Conservation (phyloP, 345 rosid genomes). For the Linum lewisii region DNA sequence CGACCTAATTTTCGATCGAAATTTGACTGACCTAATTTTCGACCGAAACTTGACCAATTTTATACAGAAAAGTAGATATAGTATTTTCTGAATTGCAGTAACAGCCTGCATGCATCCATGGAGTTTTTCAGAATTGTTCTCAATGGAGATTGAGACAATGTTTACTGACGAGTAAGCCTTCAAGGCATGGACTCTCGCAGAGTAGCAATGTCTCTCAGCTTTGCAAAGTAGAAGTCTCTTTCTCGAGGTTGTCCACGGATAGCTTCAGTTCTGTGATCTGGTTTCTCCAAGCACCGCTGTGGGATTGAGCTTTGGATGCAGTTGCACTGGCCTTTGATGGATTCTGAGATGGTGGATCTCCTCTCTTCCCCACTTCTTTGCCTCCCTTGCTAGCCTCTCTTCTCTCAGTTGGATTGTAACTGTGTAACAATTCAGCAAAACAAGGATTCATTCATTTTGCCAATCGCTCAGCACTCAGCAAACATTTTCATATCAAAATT, state of each 20-base stretch:
- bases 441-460: no score
- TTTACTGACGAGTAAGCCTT: conserved; percentile 45
- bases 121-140: not conserved
- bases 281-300: conserved; percentile 43
- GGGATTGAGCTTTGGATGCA: conserved; percentile 50
- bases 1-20: no score
- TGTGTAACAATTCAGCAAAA: conserved; percentile 11
- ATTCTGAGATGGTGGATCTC: conserved; percentile 39
- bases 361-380: conserved; percentile 69
- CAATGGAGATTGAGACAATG: not conserved
- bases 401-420: conserved; percentile 85
- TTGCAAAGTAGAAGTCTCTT: conserved; percentile 93
- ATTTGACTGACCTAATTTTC: no score
- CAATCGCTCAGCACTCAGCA: not conserved
- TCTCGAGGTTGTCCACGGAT: conserved; percentile 86
- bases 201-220: conserved; percentile 78
- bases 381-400: conserved; percentile 91
- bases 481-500: not conserved
- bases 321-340: conserved; percentile 47
- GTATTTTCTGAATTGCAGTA: conserved; percentile 61
- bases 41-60: no score
- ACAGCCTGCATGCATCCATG: conserved; percentile 48
- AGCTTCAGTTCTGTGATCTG: conserved; percentile 95
- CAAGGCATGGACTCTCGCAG: conserved; percentile 62
- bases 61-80: no score